Evolutionary conservation across 306 rosid species (phyloP), one percentile per base, ranked within the genome.

Genomic region (Cicer pinnatifidum): DNA sequence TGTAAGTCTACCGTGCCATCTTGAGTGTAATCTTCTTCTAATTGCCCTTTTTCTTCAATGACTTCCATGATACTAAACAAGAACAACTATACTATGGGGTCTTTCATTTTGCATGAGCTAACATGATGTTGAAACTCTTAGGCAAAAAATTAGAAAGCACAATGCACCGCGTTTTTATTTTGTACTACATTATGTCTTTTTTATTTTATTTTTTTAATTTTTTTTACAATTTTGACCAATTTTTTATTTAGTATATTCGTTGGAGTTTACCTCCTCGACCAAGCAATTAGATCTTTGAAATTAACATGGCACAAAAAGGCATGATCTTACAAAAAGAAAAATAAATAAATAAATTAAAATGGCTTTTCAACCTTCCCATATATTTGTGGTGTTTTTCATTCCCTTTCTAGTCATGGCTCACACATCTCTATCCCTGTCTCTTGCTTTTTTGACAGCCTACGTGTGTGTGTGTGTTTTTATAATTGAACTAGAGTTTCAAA

Each of bases 1-100:
- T 65, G 68, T 13, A 70, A 71, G 17, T 83, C 83, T 37, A 79
- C 75, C 3, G 86, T 79, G 28, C 81, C 83, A 75, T 83, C 83
- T 71, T 79, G 23, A 38, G 86, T 83, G 78, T 78, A 75, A 44
- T 71, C 78, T 15, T 71, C 79, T 41, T 71, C 79, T 41, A 44
- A 1, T 57, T 7, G 41, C 19, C 78, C 72, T 12, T 79, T 74
- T 71, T 82, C 86, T 74, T 74, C 83, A 52, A 43, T 60, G 59
- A 39, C 35, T 69, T 9, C 67, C 86, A 74, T 79, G 58, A 56
- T 57, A 51, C 4, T 52, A 20, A 9, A 67, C 20, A 75, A 40
- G n/a, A 67, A 17, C 15, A 65, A 17, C 16, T 28, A 28, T 28
- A 28, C 35, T 28, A 28, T 3, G 35, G 35, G 35, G 0, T 28